These are phyloP conservation scores for Annulohypoxylon moriforme DNA, from an alignment of 495 filamentous ascomycete genomes.

Conservation along the genomic window DNA sequence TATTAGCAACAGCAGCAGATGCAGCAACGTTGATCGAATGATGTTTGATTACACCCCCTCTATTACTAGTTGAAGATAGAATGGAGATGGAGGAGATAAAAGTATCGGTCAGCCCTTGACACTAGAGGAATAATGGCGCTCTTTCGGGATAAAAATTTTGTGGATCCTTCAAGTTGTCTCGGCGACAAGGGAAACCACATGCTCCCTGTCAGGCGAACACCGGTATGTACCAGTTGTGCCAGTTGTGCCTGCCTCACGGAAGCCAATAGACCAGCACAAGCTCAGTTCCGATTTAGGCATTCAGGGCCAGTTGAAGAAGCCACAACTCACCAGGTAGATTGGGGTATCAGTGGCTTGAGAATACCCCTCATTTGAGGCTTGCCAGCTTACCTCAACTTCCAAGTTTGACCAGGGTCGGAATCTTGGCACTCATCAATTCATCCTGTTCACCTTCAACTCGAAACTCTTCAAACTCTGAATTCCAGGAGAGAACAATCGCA, in stretches of 20 bases:
- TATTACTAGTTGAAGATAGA: conserved; percentile 18
- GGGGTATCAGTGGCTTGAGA: not conserved
- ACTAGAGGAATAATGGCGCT: conserved; percentile 5
- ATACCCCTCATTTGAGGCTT: not conserved
- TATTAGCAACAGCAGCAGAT: conserved; percentile 19
- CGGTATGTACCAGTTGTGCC: too few species aligned
- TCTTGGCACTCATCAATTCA: not conserved
- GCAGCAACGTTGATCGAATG: conserved; percentile 30
- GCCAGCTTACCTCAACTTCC: not conserved
- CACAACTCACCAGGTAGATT: not conserved
- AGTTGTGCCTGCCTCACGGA: not conserved
- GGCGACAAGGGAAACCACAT: not conserved
- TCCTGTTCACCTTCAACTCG: not conserved
- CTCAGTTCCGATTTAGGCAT: not conserved
- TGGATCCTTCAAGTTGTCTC: not conserved
- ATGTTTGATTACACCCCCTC: conserved; percentile 37
- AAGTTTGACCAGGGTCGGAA: not conserved
- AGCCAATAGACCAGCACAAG: too few species aligned
- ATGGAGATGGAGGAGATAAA: conserved; percentile 16
- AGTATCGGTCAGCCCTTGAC: conserved; percentile 23
- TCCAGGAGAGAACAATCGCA: not conserved
- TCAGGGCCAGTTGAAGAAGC: not conserved
- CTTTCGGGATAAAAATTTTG: not conserved
- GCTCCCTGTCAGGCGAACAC: not conserved
- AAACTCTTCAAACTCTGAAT: not conserved